A percentile compares a stretch with the other conserved stretches of the same genome.
Conservation (phyloP, 345 rosid species). For the Dipteronia sinensis region DNA sequence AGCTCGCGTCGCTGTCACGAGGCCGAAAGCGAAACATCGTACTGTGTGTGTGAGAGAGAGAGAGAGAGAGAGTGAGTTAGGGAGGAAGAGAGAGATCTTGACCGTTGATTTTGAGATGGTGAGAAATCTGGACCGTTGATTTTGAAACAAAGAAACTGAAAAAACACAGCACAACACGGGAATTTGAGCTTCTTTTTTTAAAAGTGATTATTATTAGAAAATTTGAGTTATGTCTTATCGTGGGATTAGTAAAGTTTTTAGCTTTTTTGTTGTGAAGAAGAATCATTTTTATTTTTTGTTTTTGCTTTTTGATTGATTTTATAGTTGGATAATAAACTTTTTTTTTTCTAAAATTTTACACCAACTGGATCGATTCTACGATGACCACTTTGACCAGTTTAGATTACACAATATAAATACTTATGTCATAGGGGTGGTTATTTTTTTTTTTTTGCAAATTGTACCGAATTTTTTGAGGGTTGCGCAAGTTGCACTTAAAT, state of each 20-base stretch:
- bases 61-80: too few species aligned
- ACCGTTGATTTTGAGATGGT: conserved; percentile 27
- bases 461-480: too few species aligned
- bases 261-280: not conserved
- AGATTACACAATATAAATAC: too few species aligned
- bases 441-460: too few species aligned
- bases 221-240: conserved; percentile 10
- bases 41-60: conserved; percentile 29
- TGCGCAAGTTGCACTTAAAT: too few species aligned
- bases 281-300: conserved; percentile 6
- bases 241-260: conserved; percentile 21
- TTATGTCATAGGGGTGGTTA: too few species aligned
- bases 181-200: conserved; percentile 28
- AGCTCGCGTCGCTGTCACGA: conserved; percentile 45
- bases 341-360: too few species aligned
- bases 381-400: too few species aligned
- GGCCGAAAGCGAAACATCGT: conserved; percentile 54
- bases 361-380: too few species aligned
- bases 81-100: conserved; percentile 17
- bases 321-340: too few species aligned
- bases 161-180: conserved; percentile 10
- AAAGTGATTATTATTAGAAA: not conserved
- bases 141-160: not conserved
- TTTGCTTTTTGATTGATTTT: not conserved
- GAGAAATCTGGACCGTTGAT: conserved; percentile 30